These are phyloP conservation scores for Dactylellina cionopaga DNA, from an alignment of 2,329 filamentous ascomycete species.

Conservation along the genomic window DNA sequence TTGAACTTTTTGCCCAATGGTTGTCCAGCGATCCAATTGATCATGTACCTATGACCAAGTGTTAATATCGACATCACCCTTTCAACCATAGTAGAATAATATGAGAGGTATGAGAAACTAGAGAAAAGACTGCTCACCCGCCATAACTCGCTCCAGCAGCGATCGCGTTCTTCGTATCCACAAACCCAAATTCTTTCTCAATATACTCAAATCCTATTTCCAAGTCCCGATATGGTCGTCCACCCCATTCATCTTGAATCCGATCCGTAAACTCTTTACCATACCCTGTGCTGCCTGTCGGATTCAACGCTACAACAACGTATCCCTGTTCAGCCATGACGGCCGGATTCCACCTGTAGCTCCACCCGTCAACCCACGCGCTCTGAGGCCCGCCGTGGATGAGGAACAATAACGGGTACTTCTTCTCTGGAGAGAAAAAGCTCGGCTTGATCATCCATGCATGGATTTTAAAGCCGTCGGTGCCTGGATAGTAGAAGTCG, in stretches of 20 bases:
- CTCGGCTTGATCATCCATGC: conserved; percentile 75
- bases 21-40: conserved; percentile 92
- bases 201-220: conserved; percentile 81
- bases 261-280: conserved; percentile 80
- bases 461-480: conserved; percentile 72
- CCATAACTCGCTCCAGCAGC: conserved; percentile 80
- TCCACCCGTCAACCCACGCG: conserved; percentile 79
- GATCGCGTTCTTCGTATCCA: conserved; percentile 76
- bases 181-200: conserved; percentile 67
- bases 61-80: background rate
- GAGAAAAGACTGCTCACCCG: conserved; percentile 61
- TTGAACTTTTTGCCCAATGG: conserved; percentile 84
- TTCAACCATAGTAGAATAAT: too few species aligned
- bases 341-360: conserved; percentile 84
- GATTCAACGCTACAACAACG: conserved; percentile 82
- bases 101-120: too few species aligned
- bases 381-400: conserved; percentile 87
- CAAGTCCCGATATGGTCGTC: conserved; percentile 83
- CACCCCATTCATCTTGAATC: conserved; percentile 82
- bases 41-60: conserved; percentile 68
- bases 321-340: conserved; percentile 90
- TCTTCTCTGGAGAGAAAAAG: conserved; percentile 74
- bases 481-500: conserved; percentile 76
- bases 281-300: conserved; percentile 83
- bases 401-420: conserved; percentile 80